Evolutionary conservation across 805 yeast species (phyloP), one percentile per base, ranked within the genome.

Genomic region (Sugiyamaella marilandica): DNA sequence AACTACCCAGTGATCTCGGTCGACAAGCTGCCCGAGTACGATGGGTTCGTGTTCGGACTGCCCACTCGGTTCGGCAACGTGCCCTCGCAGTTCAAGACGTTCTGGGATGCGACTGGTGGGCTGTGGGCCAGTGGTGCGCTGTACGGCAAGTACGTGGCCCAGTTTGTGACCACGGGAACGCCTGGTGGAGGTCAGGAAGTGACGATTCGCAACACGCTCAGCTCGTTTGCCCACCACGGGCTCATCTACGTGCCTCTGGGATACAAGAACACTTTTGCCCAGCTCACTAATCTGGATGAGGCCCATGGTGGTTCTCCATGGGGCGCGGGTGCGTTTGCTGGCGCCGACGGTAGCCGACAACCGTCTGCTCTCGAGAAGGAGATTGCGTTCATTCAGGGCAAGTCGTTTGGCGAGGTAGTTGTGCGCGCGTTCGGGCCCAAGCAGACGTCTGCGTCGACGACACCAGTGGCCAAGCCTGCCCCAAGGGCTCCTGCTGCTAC

Each of bases 281-380:
- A 76, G 60, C 64, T 84, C 57, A 71, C 85, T 39, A 75, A 75
- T 67, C 63, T 83, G 41, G 79, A 76, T 1, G 89, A 85, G 72
- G 76, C 81, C 50, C 95, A 85, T 66, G 96, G 96, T 58, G 87
- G 87, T 51, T 80, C 91, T 16, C 81, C 96, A 39, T 89, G 91
- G 90, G 96, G 96, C 68, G 84, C 95, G 36, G 95, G 95, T 59
- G 73, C 87, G 33, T 74, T 78, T 64, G 91, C 95, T 26, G 87
- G 82, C 48, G 75, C 77, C 50, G 94, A 85, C 64, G 95, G 95
- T 50, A 78, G 85, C 8, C 81, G 95, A 74, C 72, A 74, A 62
- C 85, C 90, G 21, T 62, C 83, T 41, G 76, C 72, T 21, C 71
- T 84, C 54, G 96, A 89, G 70, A 70, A 78, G 67, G 76, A 77